phyloP scores from a whole-genome alignment of 306 rosid genomes.

The Sesbania bispinosa region DNA sequence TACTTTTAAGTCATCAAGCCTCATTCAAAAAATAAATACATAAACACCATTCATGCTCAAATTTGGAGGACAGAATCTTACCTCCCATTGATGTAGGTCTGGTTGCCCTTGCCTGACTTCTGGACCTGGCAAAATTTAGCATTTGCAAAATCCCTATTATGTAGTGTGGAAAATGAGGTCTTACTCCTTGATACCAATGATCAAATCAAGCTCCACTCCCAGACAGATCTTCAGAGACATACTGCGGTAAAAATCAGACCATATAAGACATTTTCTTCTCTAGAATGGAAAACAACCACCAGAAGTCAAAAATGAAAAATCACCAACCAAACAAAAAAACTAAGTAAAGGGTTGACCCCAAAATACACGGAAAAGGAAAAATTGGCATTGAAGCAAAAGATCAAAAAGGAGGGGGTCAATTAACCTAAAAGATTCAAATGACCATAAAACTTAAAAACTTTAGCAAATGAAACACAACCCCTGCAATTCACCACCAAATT shows the following conservation, averaged over 20 bases:
- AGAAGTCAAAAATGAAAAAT: neutral
- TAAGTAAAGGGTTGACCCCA: neutral
- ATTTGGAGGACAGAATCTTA: slow-evolving; percentile 26
- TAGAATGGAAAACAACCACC: neutral
- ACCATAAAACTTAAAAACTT: neutral
- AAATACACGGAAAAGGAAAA: neutral
- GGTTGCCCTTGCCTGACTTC: slow-evolving; percentile 61
- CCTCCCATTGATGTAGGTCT: slow-evolving; percentile 80
- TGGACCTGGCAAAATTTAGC: slow-evolving; percentile 65
- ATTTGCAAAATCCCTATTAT: slow-evolving; percentile 39
- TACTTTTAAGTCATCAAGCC: neutral
- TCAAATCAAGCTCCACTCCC: slow-evolving; percentile 33
- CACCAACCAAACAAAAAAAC: neutral
- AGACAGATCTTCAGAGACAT: slow-evolving; percentile 27
- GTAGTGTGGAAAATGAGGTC: slow-evolving; percentile 15
- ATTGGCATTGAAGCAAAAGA: neutral
- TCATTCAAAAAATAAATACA: neutral
- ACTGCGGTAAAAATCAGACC: slow-evolving; percentile 41
- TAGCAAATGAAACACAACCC: neutral
- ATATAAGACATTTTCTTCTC: slow-evolving; percentile 18
- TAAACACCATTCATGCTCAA: too few species aligned
- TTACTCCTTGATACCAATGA: slow-evolving; percentile 36
- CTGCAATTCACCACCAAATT: slow-evolving; percentile 4
- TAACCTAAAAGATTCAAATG: neutral
- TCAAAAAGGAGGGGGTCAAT: neutral